Evolutionary conservation across 441 rosid genomes (phyloP).

Genomic region (Capsella rubella): DNA sequence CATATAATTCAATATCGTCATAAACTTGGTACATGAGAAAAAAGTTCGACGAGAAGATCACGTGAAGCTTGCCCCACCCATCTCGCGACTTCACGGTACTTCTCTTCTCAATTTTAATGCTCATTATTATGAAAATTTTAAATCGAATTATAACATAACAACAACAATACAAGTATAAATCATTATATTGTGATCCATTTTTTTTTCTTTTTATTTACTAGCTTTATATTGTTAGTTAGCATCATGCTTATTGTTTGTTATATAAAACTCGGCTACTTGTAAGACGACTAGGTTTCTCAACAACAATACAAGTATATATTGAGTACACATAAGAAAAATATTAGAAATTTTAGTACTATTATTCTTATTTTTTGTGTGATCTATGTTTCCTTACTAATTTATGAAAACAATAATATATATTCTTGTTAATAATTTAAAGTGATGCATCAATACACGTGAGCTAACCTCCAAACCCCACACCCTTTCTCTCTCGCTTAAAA

Average conservation of each 20-base stretch:
- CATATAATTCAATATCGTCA: constrained; percentile 27
- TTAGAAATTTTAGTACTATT: not conserved
- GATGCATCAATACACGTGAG: constrained; percentile 71
- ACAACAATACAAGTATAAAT: not conserved
- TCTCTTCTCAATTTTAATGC: constrained; percentile 23
- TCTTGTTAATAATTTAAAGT: not conserved
- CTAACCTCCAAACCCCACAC: constrained; percentile 68
- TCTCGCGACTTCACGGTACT: constrained; percentile 45
- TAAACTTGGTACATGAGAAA: constrained; percentile 24
- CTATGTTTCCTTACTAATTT: not conserved
- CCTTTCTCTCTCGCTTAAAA: constrained; percentile 50
- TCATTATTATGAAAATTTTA: not conserved
- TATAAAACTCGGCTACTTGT: constrained; percentile 2
- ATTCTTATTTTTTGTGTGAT: constrained; percentile 24
- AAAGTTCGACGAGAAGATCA: constrained; percentile 50
- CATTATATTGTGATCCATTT: not conserved
- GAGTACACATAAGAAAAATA: constrained; percentile 15
- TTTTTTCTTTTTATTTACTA: not conserved
- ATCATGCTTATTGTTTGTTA: not conserved
- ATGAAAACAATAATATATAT: not conserved
- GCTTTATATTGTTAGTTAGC: not conserved
- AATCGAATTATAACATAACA: not conserved
- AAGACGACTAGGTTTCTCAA: not conserved
- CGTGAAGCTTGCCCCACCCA: constrained; percentile 75
- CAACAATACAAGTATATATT: not conserved